Conservation (phyloP, 2,329 filamentous ascomycete species). For the Fusarium pseudograminearum region DNA sequence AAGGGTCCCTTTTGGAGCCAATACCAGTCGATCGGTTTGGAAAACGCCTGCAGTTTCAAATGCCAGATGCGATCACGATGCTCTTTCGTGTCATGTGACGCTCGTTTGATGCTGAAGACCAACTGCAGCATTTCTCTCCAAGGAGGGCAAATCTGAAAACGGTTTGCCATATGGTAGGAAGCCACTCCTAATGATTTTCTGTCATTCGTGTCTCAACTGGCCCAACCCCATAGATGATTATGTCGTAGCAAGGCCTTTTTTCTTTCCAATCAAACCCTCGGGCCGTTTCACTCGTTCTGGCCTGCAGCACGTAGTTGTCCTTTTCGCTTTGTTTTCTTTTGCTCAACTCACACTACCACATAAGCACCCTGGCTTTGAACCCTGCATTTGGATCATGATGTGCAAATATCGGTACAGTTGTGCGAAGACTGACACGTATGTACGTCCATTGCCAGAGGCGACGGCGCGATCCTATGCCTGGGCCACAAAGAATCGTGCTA, state of each 20-base stretch:
- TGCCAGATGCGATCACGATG: slow-evolving; percentile 19
- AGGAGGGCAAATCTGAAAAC: slow-evolving; percentile 27
- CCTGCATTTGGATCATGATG: slow-evolving; percentile 32
- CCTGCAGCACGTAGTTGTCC: slow-evolving; percentile 15
- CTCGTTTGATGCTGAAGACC: neutral
- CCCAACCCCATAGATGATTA: neutral
- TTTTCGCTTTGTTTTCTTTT: slow-evolving; percentile 14
- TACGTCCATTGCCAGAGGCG: slow-evolving; percentile 17
- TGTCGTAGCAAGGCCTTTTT: neutral
- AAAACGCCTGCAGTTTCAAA: slow-evolving; percentile 21
- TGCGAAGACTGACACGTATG: slow-evolving; percentile 23
- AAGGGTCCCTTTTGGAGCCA: slow-evolving; percentile 11
- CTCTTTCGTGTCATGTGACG: slow-evolving; percentile 40
- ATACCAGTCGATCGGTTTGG: slow-evolving; percentile 17
- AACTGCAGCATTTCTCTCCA: slow-evolving; percentile 15
- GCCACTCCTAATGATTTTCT: slow-evolving; percentile 1
- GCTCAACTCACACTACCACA: neutral
- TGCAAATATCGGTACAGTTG: slow-evolving; percentile 15
- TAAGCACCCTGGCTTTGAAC: slow-evolving; percentile 32
- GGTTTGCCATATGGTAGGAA: slow-evolving; percentile 32
- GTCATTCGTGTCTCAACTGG: neutral
- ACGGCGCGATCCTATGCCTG: slow-evolving; percentile 36
- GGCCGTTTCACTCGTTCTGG: slow-evolving; percentile 19
- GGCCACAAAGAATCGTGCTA: slow-evolving; percentile 29
- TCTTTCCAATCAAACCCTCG: slow-evolving; percentile 11